Evolutionary conservation across 768 basidiomycete genomes (phyloP).

Genomic region (Hirschioporus abietinus): DNA sequence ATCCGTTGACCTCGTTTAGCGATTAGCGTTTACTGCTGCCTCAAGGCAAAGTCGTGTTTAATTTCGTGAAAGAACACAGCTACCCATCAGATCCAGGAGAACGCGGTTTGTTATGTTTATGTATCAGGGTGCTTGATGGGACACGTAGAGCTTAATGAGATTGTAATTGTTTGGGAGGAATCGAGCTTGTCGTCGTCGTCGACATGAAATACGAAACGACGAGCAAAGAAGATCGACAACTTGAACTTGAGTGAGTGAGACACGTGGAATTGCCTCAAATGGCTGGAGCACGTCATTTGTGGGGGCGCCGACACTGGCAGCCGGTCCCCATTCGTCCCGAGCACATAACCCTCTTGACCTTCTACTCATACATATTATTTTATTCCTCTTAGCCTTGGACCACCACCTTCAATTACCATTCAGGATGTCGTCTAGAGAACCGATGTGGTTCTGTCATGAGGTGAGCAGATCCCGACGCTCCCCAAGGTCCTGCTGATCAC

Average conservation of each 20-base stretch:
- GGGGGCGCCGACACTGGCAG: not conserved
- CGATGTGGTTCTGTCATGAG: conserved; percentile 78
- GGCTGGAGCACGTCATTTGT: not conserved
- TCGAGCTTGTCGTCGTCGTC: not conserved
- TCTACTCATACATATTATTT: not conserved
- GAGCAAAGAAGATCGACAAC: not conserved
- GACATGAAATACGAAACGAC: not conserved
- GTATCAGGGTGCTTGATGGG: not conserved
- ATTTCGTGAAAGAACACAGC: not conserved
- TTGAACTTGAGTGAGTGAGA: not conserved
- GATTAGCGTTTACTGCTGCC: not conserved
- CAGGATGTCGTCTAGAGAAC: conserved; percentile 64
- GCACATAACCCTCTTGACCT: not conserved
- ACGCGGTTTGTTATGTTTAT: not conserved
- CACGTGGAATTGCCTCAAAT: not conserved
- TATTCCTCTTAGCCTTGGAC: not conserved
- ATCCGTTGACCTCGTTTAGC: not conserved
- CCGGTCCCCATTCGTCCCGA: not conserved
- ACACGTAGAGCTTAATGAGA: not conserved
- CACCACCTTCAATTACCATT: not conserved
- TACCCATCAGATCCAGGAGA: not conserved
- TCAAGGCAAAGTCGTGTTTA: not conserved
- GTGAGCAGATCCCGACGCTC: conserved; percentile 27
- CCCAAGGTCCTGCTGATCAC: conserved; percentile 7
- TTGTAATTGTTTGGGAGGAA: not conserved